Evolutionary conservation across 164 flowering plant genomes (phyloP), one percentile per base, ranked within the genome.

Genomic region (Litsea cubeba): DNA sequence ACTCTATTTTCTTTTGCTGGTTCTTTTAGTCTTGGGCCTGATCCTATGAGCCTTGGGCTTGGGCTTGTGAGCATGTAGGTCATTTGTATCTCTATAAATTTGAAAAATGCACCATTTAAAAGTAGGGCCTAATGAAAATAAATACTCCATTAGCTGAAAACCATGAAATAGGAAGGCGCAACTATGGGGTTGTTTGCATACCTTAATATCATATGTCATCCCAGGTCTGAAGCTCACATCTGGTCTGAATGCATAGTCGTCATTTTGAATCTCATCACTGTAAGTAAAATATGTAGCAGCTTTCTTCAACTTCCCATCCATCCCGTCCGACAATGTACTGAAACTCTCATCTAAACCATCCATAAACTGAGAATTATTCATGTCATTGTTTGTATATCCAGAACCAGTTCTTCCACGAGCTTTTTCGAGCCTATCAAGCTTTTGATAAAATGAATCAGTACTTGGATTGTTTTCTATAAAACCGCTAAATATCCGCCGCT

Each of bases 291-390:
- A 82, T 8, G 81, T 72, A 22, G 97, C 94, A n/a, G 91, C 94
- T 74, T 87, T 73, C 85, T 83, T 81, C 81, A 94, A 75, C 76
- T 88, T 88, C 68, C 78, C 86, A 74, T 90, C 93, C 90, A 91
- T 83, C 62, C 91, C 90, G 85, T 90, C 98, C 8, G 85, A 80
- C 74, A 86, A 79, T 12, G 94, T 76, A 77, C 64, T 78, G 54
- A 82, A 79, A 75, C 79, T 83, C 67, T 86, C 91, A 71, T 86
- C 91, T 25, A 85, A 64, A 15, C 81, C 87, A 76, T 81, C 85
- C 68, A 76, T 0, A 46, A 70, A 60, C 8, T 62, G 76, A 35
- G 51, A 76, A 75, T 24, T 46, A 28, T 66, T 46, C 7, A 77
- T 78, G 66, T 50, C 75, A 35, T 70, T 69, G 18, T 17, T 25